Evolutionary conservation across 768 basidiomycete genomes (phyloP).

Genomic region (Boletus sensibilis): DNA sequence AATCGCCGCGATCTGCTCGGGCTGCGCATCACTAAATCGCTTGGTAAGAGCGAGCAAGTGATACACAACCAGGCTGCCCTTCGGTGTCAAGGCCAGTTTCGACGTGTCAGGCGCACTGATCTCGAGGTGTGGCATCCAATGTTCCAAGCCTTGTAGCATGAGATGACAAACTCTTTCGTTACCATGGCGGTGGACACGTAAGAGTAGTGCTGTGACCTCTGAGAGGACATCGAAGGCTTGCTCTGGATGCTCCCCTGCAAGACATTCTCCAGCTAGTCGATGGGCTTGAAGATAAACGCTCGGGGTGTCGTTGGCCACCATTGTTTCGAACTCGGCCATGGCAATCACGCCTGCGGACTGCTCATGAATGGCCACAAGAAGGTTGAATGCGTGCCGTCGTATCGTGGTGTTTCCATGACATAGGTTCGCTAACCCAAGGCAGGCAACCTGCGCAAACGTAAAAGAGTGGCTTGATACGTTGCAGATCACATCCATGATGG

Average conservation of each 20-base stretch:
- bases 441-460: conserved; percentile 70
- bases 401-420: conserved; percentile 64
- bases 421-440: conserved; percentile 81
- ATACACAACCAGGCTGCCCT: conserved; percentile 66
- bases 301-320: conserved; percentile 67
- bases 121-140: conserved; percentile 79
- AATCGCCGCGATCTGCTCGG: conserved; percentile 76
- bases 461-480: conserved; percentile 54
- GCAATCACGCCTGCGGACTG: conserved; percentile 64
- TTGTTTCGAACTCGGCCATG: conserved; percentile 71
- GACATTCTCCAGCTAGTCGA: conserved; percentile 68
- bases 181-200: conserved; percentile 54
- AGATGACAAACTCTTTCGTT: conserved; percentile 52
- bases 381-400: conserved; percentile 74
- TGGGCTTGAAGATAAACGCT: conserved; percentile 82
- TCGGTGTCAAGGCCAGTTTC: conserved; percentile 30
- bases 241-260: conserved; percentile 74
- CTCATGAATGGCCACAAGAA: conserved; percentile 71
- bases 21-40: conserved; percentile 67
- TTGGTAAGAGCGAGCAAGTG: conserved; percentile 83
- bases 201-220: conserved; percentile 73
- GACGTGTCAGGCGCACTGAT: conserved; percentile 46
- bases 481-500: conserved; percentile 68
- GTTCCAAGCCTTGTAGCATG: conserved; percentile 75
- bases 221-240: conserved; percentile 63